These are phyloP conservation scores for Xanthoconium stramineum DNA, from an alignment of 768 basidiomycete genomes.

Conservation along the genomic window DNA sequence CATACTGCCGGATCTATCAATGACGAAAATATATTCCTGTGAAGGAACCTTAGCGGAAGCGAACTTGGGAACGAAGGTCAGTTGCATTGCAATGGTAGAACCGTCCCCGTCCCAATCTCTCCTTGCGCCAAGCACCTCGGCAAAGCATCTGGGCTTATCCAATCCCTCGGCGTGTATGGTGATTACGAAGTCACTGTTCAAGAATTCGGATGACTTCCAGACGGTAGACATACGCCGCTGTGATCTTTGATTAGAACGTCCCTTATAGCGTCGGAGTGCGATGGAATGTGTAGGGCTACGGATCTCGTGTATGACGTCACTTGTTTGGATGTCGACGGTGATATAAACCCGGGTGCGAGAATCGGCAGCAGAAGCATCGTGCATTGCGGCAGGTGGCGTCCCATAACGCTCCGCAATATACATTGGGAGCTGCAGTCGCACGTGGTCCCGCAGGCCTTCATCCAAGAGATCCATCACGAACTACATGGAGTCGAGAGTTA, in stretches of 20 bases:
- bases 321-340: constrained; percentile 46
- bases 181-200: constrained; percentile 51
- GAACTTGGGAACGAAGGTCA: constrained; percentile 55
- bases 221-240: constrained; percentile 39
- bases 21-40: constrained; percentile 60
- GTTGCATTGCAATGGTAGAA: constrained; percentile 46
- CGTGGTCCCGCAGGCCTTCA: constrained; percentile 43
- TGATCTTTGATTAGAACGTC: constrained; percentile 34
- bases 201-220: constrained; percentile 40
- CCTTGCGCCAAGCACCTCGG: constrained; percentile 36
- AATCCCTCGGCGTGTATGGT: constrained; percentile 46
- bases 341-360: constrained; percentile 39
- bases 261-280: constrained; percentile 32
- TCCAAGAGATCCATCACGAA: constrained; percentile 54
- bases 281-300: constrained; percentile 46
- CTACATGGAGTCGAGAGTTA: constrained; percentile 22
- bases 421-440: constrained; percentile 55
- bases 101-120: not conserved
- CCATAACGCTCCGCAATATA: constrained; percentile 54
- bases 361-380: constrained; percentile 27
- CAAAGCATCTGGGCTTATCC: constrained; percentile 56
- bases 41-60: constrained; percentile 37
- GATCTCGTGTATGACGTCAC: constrained; percentile 39
- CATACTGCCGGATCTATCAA: constrained; percentile 64
- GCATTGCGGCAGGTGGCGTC: constrained; percentile 37